A percentile compares a stretch with the other conserved stretches of the same genome.
Evolutionary conservation across 225 moss, liverwort and hornwort species (phyloP).

Genomic region (Straminergon stramineum): DNA sequence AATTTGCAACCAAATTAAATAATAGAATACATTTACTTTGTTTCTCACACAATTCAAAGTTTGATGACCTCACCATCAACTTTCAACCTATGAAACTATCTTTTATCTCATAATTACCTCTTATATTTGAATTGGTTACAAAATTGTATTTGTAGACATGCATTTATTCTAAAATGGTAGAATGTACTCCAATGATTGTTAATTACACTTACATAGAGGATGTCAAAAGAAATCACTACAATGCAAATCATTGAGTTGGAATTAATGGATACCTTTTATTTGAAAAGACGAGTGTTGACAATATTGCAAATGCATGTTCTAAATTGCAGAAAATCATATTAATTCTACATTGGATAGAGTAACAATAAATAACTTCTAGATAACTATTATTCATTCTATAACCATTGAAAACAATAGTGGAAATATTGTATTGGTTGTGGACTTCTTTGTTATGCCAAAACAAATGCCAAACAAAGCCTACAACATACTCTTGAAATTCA

Average conservation of each 20-base stretch:
- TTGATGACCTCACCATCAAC: background rate
- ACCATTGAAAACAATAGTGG: background rate
- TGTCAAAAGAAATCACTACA: background rate
- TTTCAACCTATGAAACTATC: background rate
- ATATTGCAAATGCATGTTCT: background rate
- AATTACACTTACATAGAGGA: background rate
- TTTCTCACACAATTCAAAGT: background rate
- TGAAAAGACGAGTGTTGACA: background rate
- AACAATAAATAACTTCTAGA: too few species aligned
- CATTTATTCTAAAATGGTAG: background rate
- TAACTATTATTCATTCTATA: background rate
- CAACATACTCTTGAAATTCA: background rate
- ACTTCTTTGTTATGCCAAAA: too few species aligned
- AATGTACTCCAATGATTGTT: background rate
- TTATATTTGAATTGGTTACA: background rate
- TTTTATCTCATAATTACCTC: background rate
- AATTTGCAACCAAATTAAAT: background rate
- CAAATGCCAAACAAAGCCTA: background rate
- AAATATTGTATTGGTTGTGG: fast-evolving
- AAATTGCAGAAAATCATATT: background rate
- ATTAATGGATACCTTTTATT: fast-evolving
- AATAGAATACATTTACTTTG: background rate
- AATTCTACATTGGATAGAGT: fast-evolving
- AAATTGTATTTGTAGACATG: background rate
- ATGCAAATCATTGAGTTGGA: background rate